Percentiles rank a stretch among this genome's conserved stretches.
These are phyloP conservation scores for Erodium trifolium DNA, from an alignment of 441 rosid species.

Conservation along the genomic window DNA sequence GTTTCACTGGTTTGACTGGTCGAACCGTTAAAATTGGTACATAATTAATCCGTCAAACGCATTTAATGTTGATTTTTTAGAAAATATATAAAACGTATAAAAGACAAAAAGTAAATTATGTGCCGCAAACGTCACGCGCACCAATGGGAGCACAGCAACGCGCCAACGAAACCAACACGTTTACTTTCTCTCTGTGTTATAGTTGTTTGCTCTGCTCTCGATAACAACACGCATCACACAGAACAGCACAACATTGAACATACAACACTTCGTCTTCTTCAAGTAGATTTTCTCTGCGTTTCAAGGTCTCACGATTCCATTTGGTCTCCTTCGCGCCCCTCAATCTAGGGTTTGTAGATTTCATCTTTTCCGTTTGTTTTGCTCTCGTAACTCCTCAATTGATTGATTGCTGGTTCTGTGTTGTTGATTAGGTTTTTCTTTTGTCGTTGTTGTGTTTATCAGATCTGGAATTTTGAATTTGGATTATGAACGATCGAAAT, in stretches of 20 bases:
- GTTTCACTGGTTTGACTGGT: too few species aligned
- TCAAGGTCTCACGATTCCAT: not conserved
- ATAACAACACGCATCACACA: not conserved
- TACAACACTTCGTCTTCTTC: constrained; percentile 4
- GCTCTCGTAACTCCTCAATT: not conserved
- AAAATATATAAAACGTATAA: not conserved
- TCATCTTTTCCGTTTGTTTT: not conserved
- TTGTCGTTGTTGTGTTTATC: not conserved
- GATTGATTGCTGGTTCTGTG: constrained; percentile 4
- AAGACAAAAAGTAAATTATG: not conserved
- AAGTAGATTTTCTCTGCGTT: not conserved
- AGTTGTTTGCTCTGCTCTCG: not conserved
- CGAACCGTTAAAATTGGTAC: too few species aligned
- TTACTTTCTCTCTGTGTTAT: not conserved
- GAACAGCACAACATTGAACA: constrained; percentile 1
- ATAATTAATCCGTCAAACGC: too few species aligned
- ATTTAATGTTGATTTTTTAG: too few species aligned
- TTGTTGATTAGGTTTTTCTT: not conserved
- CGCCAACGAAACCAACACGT: constrained; percentile 4
- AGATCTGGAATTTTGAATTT: constrained; percentile 5
- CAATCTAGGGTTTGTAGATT: constrained; percentile 8
- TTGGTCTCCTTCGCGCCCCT: not conserved
- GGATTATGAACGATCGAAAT: constrained; percentile 8
- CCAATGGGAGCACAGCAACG: constrained; percentile 1
- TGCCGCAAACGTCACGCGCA: not conserved